These are phyloP conservation scores for Chaetomium olivaceum DNA, from an alignment of 2,329 filamentous ascomycete genomes.

Conservation along the genomic window DNA sequence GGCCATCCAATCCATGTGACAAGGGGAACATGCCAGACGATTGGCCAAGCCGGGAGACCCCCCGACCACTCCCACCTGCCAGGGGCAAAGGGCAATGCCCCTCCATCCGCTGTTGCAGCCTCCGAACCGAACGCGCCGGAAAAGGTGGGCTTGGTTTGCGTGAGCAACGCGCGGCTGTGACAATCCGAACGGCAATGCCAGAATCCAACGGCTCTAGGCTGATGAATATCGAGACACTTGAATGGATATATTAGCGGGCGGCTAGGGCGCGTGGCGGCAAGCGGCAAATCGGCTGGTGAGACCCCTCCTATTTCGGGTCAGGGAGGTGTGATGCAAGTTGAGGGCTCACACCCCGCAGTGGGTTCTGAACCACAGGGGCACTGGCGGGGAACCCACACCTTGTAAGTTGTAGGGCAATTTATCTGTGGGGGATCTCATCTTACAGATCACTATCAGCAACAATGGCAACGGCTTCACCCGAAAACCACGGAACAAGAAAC, in stretches of 20 bases:
- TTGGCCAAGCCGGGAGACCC: conserved; percentile 12
- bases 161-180: neutral
- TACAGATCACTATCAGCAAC: neutral
- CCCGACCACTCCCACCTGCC: conserved; percentile 4
- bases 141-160: neutral
- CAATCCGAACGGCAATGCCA: neutral
- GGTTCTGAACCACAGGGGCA: neutral
- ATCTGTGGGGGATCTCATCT: conserved; percentile 9
- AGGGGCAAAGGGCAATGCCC: conserved; percentile 13
- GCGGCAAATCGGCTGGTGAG: conserved; percentile 1
- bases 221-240: too few relatives aligned
- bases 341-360: conserved; percentile 20
- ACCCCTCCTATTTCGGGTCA: conserved; percentile 11
- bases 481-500: neutral
- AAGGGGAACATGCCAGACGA: conserved; percentile 15
- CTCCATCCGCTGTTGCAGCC: neutral
- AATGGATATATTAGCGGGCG: neutral
- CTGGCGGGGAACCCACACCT: conserved; percentile 15
- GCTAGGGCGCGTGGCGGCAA: neutral
- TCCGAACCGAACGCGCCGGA: neutral
- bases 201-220: neutral
- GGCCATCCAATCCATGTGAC: conserved; percentile 15
- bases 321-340: conserved; percentile 2
- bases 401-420: neutral
- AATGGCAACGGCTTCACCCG: conserved; percentile 11